Conservation (phyloP, 768 basidiomycete species). For the Phaeotremella skinneri region DNA sequence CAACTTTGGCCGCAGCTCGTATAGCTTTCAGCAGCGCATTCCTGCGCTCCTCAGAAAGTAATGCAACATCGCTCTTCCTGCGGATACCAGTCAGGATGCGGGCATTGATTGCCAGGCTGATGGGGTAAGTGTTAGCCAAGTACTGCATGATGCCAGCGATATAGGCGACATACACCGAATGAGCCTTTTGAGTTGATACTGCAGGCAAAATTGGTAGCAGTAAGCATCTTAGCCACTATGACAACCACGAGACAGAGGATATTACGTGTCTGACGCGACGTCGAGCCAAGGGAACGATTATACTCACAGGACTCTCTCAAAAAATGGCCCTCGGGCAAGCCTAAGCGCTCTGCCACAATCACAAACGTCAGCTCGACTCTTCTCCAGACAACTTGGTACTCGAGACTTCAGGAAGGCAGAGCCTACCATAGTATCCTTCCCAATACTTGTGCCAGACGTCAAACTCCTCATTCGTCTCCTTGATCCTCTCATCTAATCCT, state of each 20-base stretch:
- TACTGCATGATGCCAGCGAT: not conserved
- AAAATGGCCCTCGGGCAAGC: conserved; percentile 22
- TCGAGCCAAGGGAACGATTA: too few relatives aligned
- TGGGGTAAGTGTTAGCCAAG: not conserved
- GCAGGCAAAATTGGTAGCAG: not conserved
- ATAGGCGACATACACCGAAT: conserved; percentile 20
- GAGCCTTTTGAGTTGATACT: conserved; percentile 34
- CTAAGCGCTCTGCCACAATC: not conserved
- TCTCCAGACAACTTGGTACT: conserved; percentile 8
- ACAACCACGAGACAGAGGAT: not conserved
- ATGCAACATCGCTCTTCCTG: conserved; percentile 29
- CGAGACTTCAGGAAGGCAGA: not conserved
- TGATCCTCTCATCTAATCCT: conserved; percentile 34
- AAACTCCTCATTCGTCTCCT: conserved; percentile 16
- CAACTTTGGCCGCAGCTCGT: conserved; percentile 28
- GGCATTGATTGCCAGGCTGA: conserved; percentile 33
- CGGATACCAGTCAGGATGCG: conserved; percentile 37
- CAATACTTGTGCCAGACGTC: conserved; percentile 36
- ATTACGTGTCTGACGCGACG: too few relatives aligned
- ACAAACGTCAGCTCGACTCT: conserved; percentile 2
- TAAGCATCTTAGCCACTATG: conserved; percentile 5
- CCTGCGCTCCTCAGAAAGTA: conserved; percentile 28
- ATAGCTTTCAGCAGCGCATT: conserved; percentile 31
- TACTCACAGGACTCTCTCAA: conserved; percentile 34
- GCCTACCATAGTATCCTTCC: conserved; percentile 32